Conservation (phyloP, 1,284 basidiomycete species). For the Phaffia rhodozyma region DNA sequence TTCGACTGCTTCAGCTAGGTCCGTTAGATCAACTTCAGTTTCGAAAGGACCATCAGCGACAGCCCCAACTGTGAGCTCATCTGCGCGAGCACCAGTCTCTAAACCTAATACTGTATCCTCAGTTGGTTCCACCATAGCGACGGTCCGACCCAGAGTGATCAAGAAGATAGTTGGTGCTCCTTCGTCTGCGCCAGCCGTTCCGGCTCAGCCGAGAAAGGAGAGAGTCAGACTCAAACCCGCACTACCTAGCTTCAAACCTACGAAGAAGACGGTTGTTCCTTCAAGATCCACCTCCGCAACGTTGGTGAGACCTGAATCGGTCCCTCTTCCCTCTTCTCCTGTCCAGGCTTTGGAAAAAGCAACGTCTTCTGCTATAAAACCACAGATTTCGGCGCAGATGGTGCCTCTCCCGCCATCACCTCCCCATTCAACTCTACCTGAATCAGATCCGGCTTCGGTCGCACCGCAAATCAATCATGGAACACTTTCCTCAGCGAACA, state of each 20-base stretch:
- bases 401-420: too few relatives aligned
- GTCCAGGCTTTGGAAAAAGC: not conserved
- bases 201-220: conserved; percentile 3
- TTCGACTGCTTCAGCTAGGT: not conserved
- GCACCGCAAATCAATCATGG: too few relatives aligned
- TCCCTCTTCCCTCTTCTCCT: not conserved
- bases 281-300: not conserved
- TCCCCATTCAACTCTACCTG: too few relatives aligned
- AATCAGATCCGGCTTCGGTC: too few relatives aligned
- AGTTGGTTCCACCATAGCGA: not conserved
- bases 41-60: not conserved
- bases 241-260: conserved; percentile 10
- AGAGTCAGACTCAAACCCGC: conserved; percentile 8
- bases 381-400: too few relatives aligned
- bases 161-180: conserved; percentile 1
- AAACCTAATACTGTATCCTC: not conserved
- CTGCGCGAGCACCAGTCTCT: not conserved
- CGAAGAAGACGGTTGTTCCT: not conserved
- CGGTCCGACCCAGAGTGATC: not conserved
- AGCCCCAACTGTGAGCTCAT: not conserved
- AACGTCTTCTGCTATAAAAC: too few relatives aligned
- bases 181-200: not conserved
- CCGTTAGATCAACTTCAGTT: not conserved
- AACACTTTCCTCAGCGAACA: too few relatives aligned
- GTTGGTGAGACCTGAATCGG: not conserved